A percentile compares a stretch with the other conserved stretches of the same genome.
phyloP scores from a whole-genome alignment of 2,329 filamentous ascomycete species.

The Cladosporium sp. region DNA sequence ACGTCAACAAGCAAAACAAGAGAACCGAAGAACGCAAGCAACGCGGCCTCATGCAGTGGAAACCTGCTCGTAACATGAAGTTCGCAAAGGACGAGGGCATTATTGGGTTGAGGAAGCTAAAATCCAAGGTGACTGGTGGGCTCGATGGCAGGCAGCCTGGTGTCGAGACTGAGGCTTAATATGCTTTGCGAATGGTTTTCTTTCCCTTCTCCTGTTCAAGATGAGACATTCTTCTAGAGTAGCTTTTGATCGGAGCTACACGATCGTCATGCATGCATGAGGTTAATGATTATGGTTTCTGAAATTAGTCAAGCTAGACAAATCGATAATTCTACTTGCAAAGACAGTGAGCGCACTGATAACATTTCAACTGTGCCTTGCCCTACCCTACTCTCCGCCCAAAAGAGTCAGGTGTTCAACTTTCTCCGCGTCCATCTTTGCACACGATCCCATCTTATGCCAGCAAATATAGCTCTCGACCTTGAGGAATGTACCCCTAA shows the following conservation, averaged over 20 bases:
- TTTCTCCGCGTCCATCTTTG: too few relatives aligned
- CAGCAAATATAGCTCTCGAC: too few relatives aligned
- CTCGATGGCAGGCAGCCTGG: conserved; percentile 80
- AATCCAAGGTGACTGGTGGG: conserved; percentile 65
- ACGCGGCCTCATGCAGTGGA: conserved; percentile 92
- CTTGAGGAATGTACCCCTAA: too few relatives aligned
- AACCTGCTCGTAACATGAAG: conserved; percentile 74
- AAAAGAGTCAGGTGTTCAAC: too few relatives aligned
- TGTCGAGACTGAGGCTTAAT: conserved; percentile 62
- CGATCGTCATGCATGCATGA: conserved; percentile 7
- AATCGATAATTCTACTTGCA: neutral
- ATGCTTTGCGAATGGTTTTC: neutral
- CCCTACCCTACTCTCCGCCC: too few relatives aligned
- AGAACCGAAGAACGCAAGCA: conserved; percentile 76
- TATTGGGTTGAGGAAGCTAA: conserved; percentile 70
- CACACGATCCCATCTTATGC: too few relatives aligned
- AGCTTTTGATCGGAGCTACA: neutral
- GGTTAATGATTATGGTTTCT: neutral
- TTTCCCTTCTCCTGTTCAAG: neutral
- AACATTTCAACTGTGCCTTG: too few relatives aligned
- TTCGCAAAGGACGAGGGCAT: conserved; percentile 87
- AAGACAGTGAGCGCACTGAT: too few relatives aligned
- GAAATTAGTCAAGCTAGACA: neutral
- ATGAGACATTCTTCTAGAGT: neutral
- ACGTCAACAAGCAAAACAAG: conserved; percentile 64